Base-by-base conservation (phyloP, 441 rosid species). In the Capsella rubella region DNA sequence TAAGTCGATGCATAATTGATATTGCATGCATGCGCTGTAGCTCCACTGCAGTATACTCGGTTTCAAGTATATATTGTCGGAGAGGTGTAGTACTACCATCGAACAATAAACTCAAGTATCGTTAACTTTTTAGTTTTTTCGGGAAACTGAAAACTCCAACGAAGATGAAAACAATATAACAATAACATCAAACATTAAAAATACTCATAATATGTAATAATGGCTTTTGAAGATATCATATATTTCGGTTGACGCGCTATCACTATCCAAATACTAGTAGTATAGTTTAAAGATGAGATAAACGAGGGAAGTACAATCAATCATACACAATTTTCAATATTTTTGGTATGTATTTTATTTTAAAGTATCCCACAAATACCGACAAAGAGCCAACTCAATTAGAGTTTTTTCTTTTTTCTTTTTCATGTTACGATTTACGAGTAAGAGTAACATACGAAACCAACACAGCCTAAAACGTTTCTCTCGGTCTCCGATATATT, bases 301-400 rank as follows among this genome's bases (percentile, higher is more conserved):
- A 55, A 43, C n/a, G 45, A 68, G 32, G 32, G 61, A 40, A 54
- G 53, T 40, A 54, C 54, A 8, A 28, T 11, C 34, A 68, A 68
- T 56, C 13, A 45, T 69, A 5, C 34, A 31, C 10, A 31, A 8
- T 43, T 4, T 14, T 29, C 2, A 43, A 7, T 34, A 0, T 32
- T 0, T 4, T 2, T 4, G 1, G n/a, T 56, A 31, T 43, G 43
- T 9, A 16, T 42, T 67, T 35, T 37, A 37, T 21, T 8, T n/a
- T 43, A 27, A 39, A 10, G 31, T 37, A 28, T 53, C 15, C 15
- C 40, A 51, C 35, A 18, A 53, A 53, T 67, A 32, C 68, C 14
- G 51, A 71, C 43, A 71, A 60, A 61, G 50, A 39, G 52, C 40
- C 29, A 60, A 59, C 67, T 71, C 74, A 39, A 29, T 4, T 39